Evolutionary conservation across 1,284 basidiomycete species (phyloP), one percentile per base, ranked within the genome.

Genomic region (Leccinum pseudoinsigne): DNA sequence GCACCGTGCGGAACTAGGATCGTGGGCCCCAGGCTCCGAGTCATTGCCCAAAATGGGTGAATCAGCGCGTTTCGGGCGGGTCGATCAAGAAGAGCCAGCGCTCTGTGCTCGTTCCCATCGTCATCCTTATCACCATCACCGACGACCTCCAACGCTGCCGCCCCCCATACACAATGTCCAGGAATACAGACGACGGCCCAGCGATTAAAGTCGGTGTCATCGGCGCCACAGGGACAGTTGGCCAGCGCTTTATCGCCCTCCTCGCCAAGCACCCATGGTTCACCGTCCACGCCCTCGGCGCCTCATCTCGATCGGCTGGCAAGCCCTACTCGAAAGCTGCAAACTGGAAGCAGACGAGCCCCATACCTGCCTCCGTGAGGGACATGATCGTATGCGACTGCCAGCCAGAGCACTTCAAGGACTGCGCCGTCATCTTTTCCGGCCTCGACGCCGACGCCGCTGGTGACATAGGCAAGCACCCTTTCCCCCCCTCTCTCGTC

Each of bases 201-300:
- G 5, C 71, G 21, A 77, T 95, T 80, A 92, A 92, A 68, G 95
- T 99, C 68, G 97, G 94, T 68, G 83, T 99, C 64, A 86, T 99
- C 18, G 97, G 97, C 57, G 97, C 97, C 5, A 99, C 97, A 0
- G 97, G 96, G 57, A 97, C 94, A 57, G 95, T 98, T 62, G 95
- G 95, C 23, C 95, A 98, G 78, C 87, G 94, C 63, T 99, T 99
- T 79, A 94, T 99, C 77, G 84, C 90, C 63, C 88, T 98, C 62
- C 90, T 99, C 57, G 83, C 92, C 7, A 76, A 81, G 11, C 97
- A 99, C 76, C 95, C 97, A 0, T 97, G 93, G 85, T 98, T 99
- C 78, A 81, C 84, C 66, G 84, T 98, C 66, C 88, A 91, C 73
- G 90, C 87, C 0, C 84, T 99, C 50, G 97, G 97, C 42, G 97